Conservation (phyloP, 1,139 yeast species). For the Schizosaccharomyces versatilis region DNA sequence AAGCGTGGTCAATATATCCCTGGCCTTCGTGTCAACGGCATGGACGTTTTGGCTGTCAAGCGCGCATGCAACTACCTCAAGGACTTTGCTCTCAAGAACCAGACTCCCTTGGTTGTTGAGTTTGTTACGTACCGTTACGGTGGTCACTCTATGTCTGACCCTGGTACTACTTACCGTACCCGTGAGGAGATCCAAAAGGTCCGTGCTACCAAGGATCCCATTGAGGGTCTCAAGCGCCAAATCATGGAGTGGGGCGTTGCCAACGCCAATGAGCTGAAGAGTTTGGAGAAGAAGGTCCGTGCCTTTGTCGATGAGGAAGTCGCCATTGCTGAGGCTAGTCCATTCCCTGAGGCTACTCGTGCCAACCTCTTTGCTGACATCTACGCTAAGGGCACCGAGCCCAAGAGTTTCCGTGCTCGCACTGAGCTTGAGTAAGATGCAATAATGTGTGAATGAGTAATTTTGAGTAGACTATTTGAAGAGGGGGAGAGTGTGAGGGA, state of each 20-base stretch:
- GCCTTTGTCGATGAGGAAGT: slow-evolving; percentile 85
- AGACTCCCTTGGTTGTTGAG: slow-evolving; percentile 72
- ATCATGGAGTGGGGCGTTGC: slow-evolving; percentile 66
- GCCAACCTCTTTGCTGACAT: slow-evolving; percentile 90
- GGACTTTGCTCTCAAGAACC: slow-evolving; percentile 91
- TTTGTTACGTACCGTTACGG: slow-evolving; percentile 97
- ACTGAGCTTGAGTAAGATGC: slow-evolving; percentile 18
- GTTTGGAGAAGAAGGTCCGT: slow-evolving; percentile 89
- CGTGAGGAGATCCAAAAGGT: slow-evolving; percentile 98
- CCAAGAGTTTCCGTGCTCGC: slow-evolving; percentile 87
- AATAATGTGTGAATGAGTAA: too few relatives aligned
- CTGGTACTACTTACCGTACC: slow-evolving; percentile 24
- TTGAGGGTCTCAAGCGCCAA: slow-evolving; percentile 80
- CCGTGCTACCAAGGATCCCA: slow-evolving; percentile 96
- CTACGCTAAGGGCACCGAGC: slow-evolving; percentile 83
- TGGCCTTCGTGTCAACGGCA: slow-evolving; percentile 93
- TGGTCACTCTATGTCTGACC: slow-evolving; percentile 50
- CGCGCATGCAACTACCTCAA: slow-evolving; percentile 93
- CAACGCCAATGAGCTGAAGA: slow-evolving; percentile 74
- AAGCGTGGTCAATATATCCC: slow-evolving; percentile 99
- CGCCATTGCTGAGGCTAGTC: slow-evolving; percentile 77
- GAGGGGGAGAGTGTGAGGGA: too few relatives aligned
- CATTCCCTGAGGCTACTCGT: slow-evolving; percentile 90
- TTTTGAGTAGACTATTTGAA: too few relatives aligned
- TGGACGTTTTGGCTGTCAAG: slow-evolving; percentile 88